Evolutionary conservation across 108 stramenopile genomes (phyloP).

Genomic region (Poteriospumella lacustris): DNA sequence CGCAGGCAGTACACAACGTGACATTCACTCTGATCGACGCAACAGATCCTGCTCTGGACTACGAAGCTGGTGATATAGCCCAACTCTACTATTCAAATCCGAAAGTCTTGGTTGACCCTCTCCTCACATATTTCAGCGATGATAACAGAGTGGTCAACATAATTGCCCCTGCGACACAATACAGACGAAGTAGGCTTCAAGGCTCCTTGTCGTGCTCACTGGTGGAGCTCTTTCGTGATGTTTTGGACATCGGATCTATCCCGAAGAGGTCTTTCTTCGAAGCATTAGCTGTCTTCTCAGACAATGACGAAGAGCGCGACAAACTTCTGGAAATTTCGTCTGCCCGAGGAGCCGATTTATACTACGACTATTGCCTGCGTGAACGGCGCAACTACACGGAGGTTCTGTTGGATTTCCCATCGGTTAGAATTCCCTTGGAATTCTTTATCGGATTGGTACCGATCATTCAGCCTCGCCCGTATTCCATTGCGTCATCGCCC

Average conservation of each 20-base stretch:
- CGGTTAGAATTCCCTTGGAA: slow-evolving; percentile 29
- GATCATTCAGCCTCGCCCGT: slow-evolving; percentile 46
- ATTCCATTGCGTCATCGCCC: slow-evolving; percentile 48
- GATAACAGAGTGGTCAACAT: slow-evolving; percentile 33
- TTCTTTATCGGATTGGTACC: slow-evolving; percentile 42
- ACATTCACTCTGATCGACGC: slow-evolving; percentile 33
- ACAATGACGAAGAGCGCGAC: slow-evolving; percentile 38
- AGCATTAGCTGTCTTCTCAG: slow-evolving; percentile 36
- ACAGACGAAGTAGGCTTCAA: not conserved
- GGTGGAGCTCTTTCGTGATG: slow-evolving; percentile 30
- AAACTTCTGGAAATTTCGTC: slow-evolving; percentile 51
- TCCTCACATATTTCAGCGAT: slow-evolving; percentile 26
- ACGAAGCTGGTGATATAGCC: slow-evolving; percentile 47
- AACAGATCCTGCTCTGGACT: not conserved
- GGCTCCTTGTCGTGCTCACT: slow-evolving; percentile 31
- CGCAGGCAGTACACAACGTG: slow-evolving; percentile 45
- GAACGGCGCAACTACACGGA: slow-evolving; percentile 44
- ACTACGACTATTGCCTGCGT: slow-evolving; percentile 45
- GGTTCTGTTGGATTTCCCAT: slow-evolving; percentile 46
- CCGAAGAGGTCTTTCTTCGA: slow-evolving; percentile 50
- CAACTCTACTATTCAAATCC: slow-evolving; percentile 44
- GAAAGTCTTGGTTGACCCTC: slow-evolving; percentile 17
- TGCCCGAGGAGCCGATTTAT: slow-evolving; percentile 46
- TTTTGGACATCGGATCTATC: slow-evolving; percentile 43
- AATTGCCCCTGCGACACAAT: slow-evolving; percentile 23